These are phyloP conservation scores for Ambispora gerdemannii DNA, from an alignment of 192 early-diverging fungal species.

Conservation along the genomic window DNA sequence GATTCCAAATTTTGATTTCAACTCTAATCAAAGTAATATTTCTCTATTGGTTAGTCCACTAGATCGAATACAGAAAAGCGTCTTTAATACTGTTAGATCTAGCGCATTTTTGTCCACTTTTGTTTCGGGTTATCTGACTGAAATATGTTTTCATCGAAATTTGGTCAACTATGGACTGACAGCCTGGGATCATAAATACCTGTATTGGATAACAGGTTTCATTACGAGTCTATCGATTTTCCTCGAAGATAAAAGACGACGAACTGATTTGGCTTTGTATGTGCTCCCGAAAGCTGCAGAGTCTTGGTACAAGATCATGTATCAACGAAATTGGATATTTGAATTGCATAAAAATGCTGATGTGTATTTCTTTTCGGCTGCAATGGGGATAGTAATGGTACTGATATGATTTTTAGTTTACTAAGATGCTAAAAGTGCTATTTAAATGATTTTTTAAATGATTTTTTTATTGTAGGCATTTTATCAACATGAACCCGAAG, in stretches of 20 bases:
- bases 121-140: conserved; percentile 62
- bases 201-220: conserved; percentile 65
- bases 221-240: conserved; percentile 59
- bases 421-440: background rate
- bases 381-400: conserved; percentile 74
- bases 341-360: conserved; percentile 60
- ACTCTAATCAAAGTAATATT: conserved; percentile 1
- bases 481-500: conserved; percentile 59
- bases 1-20: background rate
- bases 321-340: conserved; percentile 55
- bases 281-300: conserved; percentile 71
- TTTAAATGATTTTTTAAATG: conserved; percentile 10
- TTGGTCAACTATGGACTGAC: conserved; percentile 38
- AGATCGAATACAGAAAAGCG: conserved; percentile 43
- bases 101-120: conserved; percentile 63
- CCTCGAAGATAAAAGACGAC: conserved; percentile 63
- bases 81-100: conserved; percentile 57
- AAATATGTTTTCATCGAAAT: conserved; percentile 67
- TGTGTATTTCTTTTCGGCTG: conserved; percentile 54
- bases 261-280: conserved; percentile 75
- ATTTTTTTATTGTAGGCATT: conserved; percentile 46
- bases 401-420: background rate
- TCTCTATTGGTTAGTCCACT: conserved; percentile 44
- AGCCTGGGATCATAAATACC: conserved; percentile 51
- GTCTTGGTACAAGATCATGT: conserved; percentile 63